These are phyloP conservation scores for Pulveroboletus ravenelii DNA, from an alignment of 768 basidiomycete genomes.

Conservation along the genomic window DNA sequence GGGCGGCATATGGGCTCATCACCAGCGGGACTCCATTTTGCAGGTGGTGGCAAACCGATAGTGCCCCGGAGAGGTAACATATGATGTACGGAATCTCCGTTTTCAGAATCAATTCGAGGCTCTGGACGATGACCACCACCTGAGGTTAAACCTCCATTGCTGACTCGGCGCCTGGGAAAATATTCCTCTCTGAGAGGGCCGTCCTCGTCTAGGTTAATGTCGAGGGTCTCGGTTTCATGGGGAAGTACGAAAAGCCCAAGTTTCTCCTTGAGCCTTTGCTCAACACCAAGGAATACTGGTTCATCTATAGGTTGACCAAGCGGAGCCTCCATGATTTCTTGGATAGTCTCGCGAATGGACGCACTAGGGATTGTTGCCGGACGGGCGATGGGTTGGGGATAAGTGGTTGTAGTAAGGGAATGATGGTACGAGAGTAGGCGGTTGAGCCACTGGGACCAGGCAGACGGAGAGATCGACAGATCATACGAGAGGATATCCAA, in stretches of 20 bases:
- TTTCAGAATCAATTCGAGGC: not conserved
- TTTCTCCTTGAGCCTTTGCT: constrained; percentile 55
- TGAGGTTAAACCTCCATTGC: constrained; percentile 12
- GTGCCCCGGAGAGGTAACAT: constrained; percentile 14
- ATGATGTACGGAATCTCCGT: not conserved
- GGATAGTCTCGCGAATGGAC: constrained; percentile 63
- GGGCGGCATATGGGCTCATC: constrained; percentile 68
- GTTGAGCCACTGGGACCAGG: constrained; percentile 70
- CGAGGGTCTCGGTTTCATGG: constrained; percentile 46
- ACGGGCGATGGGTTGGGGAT: constrained; percentile 73
- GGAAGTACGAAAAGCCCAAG: constrained; percentile 40
- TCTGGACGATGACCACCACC: constrained; percentile 4
- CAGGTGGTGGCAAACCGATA: constrained; percentile 59
- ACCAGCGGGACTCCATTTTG: constrained; percentile 78
- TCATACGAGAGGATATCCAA: constrained; percentile 69
- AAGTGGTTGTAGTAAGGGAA: constrained; percentile 53
- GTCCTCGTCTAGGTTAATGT: constrained; percentile 80
- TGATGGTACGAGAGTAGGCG: constrained; percentile 63
- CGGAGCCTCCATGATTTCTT: constrained; percentile 59
- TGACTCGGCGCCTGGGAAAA: constrained; percentile 58
- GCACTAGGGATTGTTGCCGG: constrained; percentile 69
- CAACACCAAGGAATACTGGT: constrained; percentile 70
- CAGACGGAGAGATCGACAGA: constrained; percentile 56
- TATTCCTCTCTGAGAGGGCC: constrained; percentile 81
- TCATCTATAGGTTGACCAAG: constrained; percentile 33